Conservation (phyloP, 1,284 basidiomycete genomes). For the Marasmius tenuissimus region DNA sequence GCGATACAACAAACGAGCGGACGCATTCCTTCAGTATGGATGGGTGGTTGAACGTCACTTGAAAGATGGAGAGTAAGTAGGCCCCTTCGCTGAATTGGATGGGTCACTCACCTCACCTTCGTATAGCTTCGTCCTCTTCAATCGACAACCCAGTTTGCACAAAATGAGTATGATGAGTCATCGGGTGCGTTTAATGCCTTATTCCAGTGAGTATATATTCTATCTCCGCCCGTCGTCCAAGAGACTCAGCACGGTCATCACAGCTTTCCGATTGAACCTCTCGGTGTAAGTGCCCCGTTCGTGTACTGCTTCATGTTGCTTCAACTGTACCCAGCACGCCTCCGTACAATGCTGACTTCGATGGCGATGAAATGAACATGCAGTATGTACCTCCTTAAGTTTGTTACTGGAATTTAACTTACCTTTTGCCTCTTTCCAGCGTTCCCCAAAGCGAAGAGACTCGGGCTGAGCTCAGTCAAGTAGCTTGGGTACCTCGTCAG, state of each 20-base stretch:
- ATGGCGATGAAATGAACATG: conserved; percentile 99
- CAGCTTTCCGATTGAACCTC: conserved; percentile 94
- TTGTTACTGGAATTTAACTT: conserved; percentile 5
- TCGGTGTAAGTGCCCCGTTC: conserved; percentile 74
- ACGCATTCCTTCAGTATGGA: conserved; percentile 95
- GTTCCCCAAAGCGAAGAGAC: conserved; percentile 99
- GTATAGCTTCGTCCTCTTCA: conserved; percentile 89
- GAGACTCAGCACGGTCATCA: conserved; percentile 8
- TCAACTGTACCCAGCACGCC: conserved; percentile 58
- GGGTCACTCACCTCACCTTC: background rate
- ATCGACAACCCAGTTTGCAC: conserved; percentile 97
- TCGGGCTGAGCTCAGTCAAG: conserved; percentile 96
- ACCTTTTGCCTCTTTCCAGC: conserved; percentile 38
- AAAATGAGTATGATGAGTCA: conserved; percentile 99
- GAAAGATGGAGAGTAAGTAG: conserved; percentile 92
- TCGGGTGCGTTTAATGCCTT: conserved; percentile 96
- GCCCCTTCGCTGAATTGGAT: background rate
- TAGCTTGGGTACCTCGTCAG: conserved; percentile 98
- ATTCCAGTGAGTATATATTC: conserved; percentile 81
- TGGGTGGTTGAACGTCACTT: conserved; percentile 99
- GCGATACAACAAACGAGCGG: conserved; percentile 97
- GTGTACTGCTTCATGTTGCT: conserved; percentile 9
- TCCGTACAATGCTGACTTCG: conserved; percentile 97
- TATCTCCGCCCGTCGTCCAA: background rate
- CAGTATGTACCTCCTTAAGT: conserved; percentile 62